These are phyloP conservation scores for Solanum hybrid DNA, from an alignment of 305 asterid genomes.

Conservation along the genomic window DNA sequence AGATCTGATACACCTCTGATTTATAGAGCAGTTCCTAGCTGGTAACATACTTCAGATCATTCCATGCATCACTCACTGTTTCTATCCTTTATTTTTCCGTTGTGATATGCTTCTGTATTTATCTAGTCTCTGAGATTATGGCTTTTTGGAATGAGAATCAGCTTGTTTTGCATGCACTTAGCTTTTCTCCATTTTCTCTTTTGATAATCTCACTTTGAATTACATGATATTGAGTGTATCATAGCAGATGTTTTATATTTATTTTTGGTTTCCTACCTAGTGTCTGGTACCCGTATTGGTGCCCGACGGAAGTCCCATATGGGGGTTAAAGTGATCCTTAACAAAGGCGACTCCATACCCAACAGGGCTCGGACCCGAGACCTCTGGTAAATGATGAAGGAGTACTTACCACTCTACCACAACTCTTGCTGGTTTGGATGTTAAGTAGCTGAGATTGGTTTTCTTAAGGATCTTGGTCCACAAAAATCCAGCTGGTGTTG, in stretches of 20 bases:
- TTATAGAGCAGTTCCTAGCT: conserved; percentile 95
- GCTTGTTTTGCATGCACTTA: background rate
- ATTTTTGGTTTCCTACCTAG: background rate
- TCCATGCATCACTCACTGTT: background rate
- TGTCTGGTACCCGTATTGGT: background rate
- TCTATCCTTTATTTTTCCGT: background rate
- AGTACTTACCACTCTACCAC: background rate
- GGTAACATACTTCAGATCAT: conserved; percentile 27
- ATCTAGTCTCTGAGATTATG: background rate
- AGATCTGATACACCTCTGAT: conserved; percentile 96
- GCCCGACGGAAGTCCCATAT: background rate
- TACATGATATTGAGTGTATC: background rate
- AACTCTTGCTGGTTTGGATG: background rate
- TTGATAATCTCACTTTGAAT: background rate
- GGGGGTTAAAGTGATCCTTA: background rate
- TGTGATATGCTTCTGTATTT: background rate
- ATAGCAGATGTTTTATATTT: background rate
- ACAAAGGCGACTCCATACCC: background rate
- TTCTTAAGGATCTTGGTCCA: background rate
- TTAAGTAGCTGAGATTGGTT: background rate
- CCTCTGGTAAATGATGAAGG: background rate
- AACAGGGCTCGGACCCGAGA: background rate
- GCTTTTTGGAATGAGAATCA: background rate
- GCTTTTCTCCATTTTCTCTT: background rate
- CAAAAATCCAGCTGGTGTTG: background rate